Conservation (phyloP, 495 filamentous ascomycete species). For the Talaromyces borbonicus region DNA sequence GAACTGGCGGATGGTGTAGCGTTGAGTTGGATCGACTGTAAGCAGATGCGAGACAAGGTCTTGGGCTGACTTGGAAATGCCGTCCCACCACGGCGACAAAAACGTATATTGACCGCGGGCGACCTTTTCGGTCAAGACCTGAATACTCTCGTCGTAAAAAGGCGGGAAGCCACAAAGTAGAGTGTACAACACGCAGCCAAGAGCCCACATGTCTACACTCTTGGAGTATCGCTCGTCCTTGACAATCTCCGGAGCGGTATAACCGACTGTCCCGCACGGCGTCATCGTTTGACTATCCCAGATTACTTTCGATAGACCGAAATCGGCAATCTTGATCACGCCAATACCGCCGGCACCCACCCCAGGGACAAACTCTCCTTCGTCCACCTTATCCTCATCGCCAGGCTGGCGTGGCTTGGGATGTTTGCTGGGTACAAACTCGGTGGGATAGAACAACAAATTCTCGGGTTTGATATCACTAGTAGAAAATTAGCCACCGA, state of each 20-base stretch:
- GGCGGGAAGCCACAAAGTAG: constrained; percentile 94
- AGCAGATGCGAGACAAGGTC: constrained; percentile 90
- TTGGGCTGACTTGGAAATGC: constrained; percentile 91
- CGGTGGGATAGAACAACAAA: constrained; percentile 79
- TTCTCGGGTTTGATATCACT: constrained; percentile 99
- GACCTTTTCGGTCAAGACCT: constrained; percentile 94
- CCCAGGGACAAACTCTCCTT: constrained; percentile 83
- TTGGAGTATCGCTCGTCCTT: constrained; percentile 99
- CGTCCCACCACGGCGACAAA: constrained; percentile 98
- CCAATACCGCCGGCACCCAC: constrained; percentile 89
- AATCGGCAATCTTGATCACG: constrained; percentile 93
- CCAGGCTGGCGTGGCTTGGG: constrained; percentile 71
- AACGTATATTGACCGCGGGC: constrained; percentile 96
- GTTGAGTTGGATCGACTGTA: constrained; percentile 84
- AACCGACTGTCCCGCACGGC: constrained; percentile 94
- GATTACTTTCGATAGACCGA: constrained; percentile 92
- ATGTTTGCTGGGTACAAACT: constrained; percentile 67
- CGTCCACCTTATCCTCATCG: constrained; percentile 95
- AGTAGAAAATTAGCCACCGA: constrained; percentile 17
- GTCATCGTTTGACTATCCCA: constrained; percentile 99
- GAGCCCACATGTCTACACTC: constrained; percentile 98
- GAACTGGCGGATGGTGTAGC: constrained; percentile 83
- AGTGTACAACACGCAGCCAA: constrained; percentile 95
- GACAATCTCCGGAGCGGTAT: constrained; percentile 98
- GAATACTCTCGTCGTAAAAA: constrained; percentile 98